These are phyloP conservation scores for Pseudogymnoascus sp. DNA, from an alignment of 2,329 filamentous ascomycete species.

Conservation along the genomic window DNA sequence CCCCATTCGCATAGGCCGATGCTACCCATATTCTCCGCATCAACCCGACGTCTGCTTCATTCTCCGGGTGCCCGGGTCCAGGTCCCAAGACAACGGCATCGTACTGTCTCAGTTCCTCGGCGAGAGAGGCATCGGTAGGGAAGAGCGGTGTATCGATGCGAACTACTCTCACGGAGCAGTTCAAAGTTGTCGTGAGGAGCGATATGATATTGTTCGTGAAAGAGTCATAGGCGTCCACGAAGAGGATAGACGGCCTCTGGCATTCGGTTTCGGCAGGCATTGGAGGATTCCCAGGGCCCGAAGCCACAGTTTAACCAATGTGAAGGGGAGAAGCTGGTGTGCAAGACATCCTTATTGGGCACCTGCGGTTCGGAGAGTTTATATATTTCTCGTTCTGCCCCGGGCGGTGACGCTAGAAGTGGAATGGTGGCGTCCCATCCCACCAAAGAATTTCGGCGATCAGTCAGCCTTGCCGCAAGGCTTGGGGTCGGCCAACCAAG, in stretches of 20 bases:
- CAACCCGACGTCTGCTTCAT: conserved; percentile 68
- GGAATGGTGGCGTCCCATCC: conserved; percentile 5
- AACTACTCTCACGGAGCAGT: conserved; percentile 60
- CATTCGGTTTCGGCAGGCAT: not conserved
- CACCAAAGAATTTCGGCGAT: conserved; percentile 4
- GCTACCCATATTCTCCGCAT: conserved; percentile 64
- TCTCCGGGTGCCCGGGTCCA: conserved; percentile 73
- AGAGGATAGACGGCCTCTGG: conserved; percentile 51
- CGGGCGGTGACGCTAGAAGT: conserved; percentile 4
- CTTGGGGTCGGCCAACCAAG: not conserved
- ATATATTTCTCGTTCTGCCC: conserved; percentile 8
- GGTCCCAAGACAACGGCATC: conserved; percentile 86
- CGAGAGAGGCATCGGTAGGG: conserved; percentile 36
- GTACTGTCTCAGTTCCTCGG: conserved; percentile 49
- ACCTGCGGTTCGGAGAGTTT: not conserved
- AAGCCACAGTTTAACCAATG: conserved; percentile 1
- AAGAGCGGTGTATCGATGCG: conserved; percentile 58
- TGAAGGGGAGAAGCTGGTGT: not conserved
- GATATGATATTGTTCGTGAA: conserved; percentile 93
- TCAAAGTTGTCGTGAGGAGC: conserved; percentile 61
- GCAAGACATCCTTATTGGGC: not conserved
- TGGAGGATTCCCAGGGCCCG: not conserved
- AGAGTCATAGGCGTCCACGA: conserved; percentile 93
- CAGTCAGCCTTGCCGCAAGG: conserved; percentile 3
- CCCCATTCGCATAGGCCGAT: conserved; percentile 17